phyloP scores from a whole-genome alignment of 164 flowering plant genomes.

The Brasenia schreberi region DNA sequence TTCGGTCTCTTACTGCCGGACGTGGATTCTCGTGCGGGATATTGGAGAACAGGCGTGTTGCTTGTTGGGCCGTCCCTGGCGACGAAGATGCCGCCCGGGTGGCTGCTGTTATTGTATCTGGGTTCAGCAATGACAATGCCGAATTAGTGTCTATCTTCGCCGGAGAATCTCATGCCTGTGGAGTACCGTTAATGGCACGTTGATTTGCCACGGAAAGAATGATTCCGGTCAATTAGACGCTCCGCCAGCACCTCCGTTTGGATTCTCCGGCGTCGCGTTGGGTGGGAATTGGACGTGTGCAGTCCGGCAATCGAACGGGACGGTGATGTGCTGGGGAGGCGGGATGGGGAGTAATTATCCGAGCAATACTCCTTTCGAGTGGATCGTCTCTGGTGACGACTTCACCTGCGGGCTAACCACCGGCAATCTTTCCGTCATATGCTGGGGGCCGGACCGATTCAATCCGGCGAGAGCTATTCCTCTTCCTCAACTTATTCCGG shows the following conservation, averaged over 20 bases:
- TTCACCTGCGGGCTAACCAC: slow-evolving; percentile 66
- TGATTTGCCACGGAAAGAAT: slow-evolving; percentile 45
- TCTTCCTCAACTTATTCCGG: slow-evolving; percentile 44
- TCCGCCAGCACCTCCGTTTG: slow-evolving; percentile 12
- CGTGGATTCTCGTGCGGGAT: slow-evolving; percentile 63
- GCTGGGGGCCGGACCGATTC: slow-evolving; percentile 77
- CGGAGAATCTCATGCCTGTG: slow-evolving; percentile 64
- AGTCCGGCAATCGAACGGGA: slow-evolving; percentile 13
- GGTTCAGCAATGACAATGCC: slow-evolving; percentile 67
- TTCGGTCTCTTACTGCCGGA: slow-evolving; percentile 40
- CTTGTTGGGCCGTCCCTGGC: neutral
- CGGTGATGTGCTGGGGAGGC: slow-evolving; percentile 72
- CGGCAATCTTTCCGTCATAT: slow-evolving; percentile 55
- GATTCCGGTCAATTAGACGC: slow-evolving; percentile 30
- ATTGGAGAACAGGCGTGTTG: neutral
- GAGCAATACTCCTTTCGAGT: slow-evolving; percentile 25
- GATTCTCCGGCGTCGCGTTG: slow-evolving; percentile 27
- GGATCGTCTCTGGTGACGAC: slow-evolving; percentile 45
- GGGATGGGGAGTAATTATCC: slow-evolving; percentile 1
- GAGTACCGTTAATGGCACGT: slow-evolving; percentile 17
- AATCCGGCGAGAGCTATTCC: slow-evolving; percentile 17
- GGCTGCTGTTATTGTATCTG: slow-evolving; percentile 14
- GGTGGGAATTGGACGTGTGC: slow-evolving; percentile 45
- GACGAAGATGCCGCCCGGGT: slow-evolving; percentile 6
- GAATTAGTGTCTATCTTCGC: slow-evolving; percentile 44